Conservation (phyloP, 345 rosid genomes). For the Sonneratia alba region DNA sequence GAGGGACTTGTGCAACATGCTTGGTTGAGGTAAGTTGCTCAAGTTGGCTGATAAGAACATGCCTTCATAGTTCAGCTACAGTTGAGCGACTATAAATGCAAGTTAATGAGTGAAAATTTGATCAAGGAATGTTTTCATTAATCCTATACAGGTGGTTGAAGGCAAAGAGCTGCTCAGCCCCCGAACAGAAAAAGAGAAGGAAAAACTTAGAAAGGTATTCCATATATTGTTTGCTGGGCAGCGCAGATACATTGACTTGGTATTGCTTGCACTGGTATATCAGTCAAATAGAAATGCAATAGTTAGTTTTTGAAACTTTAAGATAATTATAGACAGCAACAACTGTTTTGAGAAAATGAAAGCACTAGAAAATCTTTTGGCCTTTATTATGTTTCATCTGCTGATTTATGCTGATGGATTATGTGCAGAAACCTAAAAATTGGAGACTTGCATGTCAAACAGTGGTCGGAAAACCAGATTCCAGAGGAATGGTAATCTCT, state of each 20-base stretch:
- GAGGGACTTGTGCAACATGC: constrained; percentile 88
- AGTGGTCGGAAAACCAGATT: constrained; percentile 62
- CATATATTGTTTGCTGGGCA: not conserved
- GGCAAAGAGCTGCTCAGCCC: constrained; percentile 78
- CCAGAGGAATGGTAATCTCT: constrained; percentile 54
- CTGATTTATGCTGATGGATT: constrained; percentile 2
- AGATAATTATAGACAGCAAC: not conserved
- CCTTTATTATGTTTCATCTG: not conserved
- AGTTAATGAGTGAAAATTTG: not conserved
- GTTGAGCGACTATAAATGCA: not conserved
- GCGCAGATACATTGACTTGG: not conserved
- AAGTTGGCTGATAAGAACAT: not conserved
- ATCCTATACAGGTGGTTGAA: constrained; percentile 40
- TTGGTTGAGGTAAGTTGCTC: constrained; percentile 62
- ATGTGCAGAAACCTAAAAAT: constrained; percentile 63
- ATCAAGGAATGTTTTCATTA: not conserved
- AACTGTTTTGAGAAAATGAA: not conserved
- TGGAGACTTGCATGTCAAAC: constrained; percentile 97
- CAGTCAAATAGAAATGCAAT: not conserved
- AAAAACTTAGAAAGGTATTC: constrained; percentile 59
- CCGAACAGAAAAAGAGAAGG: constrained; percentile 70
- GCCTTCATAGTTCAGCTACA: not conserved
- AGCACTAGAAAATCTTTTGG: not conserved
- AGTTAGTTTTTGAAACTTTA: not conserved
- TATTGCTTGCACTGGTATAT: not conserved